Evolutionary conservation across 129 eudicot species (phyloP).

Genomic region (Oenanthe sinensis): DNA sequence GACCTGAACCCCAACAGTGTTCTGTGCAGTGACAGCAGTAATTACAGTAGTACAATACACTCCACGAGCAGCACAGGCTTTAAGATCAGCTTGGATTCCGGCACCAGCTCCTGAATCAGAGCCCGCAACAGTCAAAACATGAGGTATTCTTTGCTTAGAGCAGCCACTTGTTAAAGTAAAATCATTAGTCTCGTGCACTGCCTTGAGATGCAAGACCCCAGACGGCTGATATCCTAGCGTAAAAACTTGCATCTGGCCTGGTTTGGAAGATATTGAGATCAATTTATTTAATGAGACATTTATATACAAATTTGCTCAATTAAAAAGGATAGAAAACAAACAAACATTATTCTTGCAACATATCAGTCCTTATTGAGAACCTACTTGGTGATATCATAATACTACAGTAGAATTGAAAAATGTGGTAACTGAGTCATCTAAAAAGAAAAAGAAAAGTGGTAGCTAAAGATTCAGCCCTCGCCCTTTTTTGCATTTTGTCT

Average conservation of each 20-base stretch:
- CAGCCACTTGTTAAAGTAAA: conserved; percentile 19
- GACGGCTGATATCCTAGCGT: conserved; percentile 20
- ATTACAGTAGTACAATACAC: conserved; percentile 91
- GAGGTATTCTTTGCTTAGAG: conserved; percentile 36
- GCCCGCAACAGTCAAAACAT: conserved; percentile 89
- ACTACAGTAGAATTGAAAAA: not conserved
- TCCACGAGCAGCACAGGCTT: conserved; percentile 86
- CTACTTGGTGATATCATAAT: not conserved
- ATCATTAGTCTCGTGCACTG: conserved; percentile 39
- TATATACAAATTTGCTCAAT: not conserved
- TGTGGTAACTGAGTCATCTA: not conserved
- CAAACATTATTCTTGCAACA: not conserved
- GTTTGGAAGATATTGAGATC: conserved; percentile 18
- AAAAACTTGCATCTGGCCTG: conserved; percentile 19
- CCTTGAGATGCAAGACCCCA: conserved; percentile 31
- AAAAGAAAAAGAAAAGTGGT: not conserved
- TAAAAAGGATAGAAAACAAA: not conserved
- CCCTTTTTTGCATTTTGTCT: not conserved
- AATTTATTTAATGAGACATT: not conserved
- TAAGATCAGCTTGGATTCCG: conserved; percentile 92
- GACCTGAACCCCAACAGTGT: conserved; percentile 96
- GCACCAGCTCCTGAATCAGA: conserved; percentile 99
- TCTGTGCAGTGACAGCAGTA: conserved; percentile 94
- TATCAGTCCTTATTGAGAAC: not conserved
- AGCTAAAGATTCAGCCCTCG: not conserved